Evolutionary conservation across 2,329 filamentous ascomycete genomes (phyloP), one percentile per base, ranked within the genome.

Genomic region (Fusarium hainanense): DNA sequence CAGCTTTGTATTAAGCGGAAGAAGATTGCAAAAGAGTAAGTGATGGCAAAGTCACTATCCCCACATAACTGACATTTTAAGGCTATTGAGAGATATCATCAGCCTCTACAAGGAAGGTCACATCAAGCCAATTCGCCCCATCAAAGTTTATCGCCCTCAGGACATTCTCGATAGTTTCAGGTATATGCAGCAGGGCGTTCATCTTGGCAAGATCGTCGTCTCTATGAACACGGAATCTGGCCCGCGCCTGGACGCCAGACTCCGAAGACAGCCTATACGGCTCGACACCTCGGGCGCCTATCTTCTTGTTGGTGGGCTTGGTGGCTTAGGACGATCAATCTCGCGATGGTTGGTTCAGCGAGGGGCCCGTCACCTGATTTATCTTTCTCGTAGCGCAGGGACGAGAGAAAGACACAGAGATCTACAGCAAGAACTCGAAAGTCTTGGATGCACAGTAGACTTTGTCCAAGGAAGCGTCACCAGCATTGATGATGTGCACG

Each of bases 151-250:
- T 21, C 9, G 6, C 3, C 28, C 48, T 3, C 18, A 34, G 3
- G 49, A 43, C 8, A 58, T 58, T 2, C 48, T 54, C 28, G 55
- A 58, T 14, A 27, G 48, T 28, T 58, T 58, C 23, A 54, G 55
- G 9, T 54, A 44, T 4, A 54, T 58, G 48, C 55, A 58, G n/a
- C 55, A 58, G 13, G 55, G 48, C 1, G 28, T 54, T 4, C 55
- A 58, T 23, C 48, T 58, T 21, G 55, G 55, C 4, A 58, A 58
- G 28, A 58, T 58, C 3, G 48, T 54, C 6, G 28, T 58, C 7
- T 54, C 48, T 3, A 54, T 58, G 48, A 37, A 18, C 7, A 21
- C 4, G 16, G 11, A 21, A 6, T 28, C 28, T 1, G 41, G 18
- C 5, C 7, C 14, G 1, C 32, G 18, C 12, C 16, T 58, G 8